A percentile compares a stretch with the other conserved stretches of the same genome.
These are phyloP conservation scores for Phialophora tarda DNA, from an alignment of 2,329 filamentous ascomycete species.

Conservation along the genomic window DNA sequence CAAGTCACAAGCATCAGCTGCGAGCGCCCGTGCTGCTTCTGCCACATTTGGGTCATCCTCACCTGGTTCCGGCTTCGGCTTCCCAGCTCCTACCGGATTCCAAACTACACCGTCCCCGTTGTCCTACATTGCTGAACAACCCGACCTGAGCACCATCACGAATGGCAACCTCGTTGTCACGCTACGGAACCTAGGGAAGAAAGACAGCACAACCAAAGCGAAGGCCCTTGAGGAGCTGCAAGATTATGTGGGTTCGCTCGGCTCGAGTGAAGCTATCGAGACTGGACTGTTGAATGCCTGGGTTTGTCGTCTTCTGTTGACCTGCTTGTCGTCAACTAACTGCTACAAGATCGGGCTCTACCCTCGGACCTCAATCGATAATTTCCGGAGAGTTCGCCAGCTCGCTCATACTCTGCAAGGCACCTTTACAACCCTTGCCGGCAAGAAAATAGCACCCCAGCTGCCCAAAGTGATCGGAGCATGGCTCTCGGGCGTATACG, in stretches of 20 bases:
- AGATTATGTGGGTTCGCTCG: conserved; percentile 59
- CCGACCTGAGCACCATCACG: conserved; percentile 76
- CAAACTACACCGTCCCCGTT: conserved; percentile 60
- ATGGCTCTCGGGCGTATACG: conserved; percentile 91
- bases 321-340: conserved; percentile 25
- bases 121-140: conserved; percentile 86
- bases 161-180: conserved; percentile 82
- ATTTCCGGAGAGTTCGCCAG: conserved; percentile 84
- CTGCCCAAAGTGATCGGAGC: conserved; percentile 78
- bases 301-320: conserved; percentile 61
- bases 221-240: conserved; percentile 89
- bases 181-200: conserved; percentile 93
- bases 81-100: conserved; percentile 46
- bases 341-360: conserved; percentile 75
- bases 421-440: conserved; percentile 61
- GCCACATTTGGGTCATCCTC: conserved; percentile 49
- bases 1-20: conserved; percentile 69
- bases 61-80: conserved; percentile 49
- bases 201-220: conserved; percentile 87
- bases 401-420: conserved; percentile 79
- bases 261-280: conserved; percentile 51
- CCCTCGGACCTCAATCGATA: conserved; percentile 87
- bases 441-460: conserved; percentile 82
- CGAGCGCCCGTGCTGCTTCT: conserved; percentile 64
- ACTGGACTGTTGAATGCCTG: conserved; percentile 88